Evolutionary conservation across 257 asterid species (phyloP).

Genomic region (Solanum sitiens): DNA sequence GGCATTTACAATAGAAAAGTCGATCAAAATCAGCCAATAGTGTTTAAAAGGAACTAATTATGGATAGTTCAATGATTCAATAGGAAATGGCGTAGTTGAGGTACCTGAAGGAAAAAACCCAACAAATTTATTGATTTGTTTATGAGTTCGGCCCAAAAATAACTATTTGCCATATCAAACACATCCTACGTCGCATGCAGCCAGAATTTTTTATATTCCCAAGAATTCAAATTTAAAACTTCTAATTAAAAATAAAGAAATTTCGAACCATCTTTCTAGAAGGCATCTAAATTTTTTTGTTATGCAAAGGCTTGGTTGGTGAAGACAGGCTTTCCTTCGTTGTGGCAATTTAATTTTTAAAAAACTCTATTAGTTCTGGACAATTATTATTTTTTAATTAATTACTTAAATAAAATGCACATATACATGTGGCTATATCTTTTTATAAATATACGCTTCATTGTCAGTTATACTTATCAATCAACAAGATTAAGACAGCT

Average conservation of each 20-base stretch:
- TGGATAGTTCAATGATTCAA: too few species aligned
- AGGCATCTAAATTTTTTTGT: neutral
- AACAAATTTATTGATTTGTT: too few species aligned
- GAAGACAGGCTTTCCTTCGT: neutral
- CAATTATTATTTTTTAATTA: neutral
- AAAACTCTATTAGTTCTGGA: neutral
- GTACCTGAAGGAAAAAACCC: too few species aligned
- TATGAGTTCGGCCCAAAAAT: too few species aligned
- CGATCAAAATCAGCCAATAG: too few species aligned
- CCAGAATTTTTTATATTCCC: neutral
- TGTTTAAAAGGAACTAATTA: too few species aligned
- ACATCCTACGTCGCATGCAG: neutral
- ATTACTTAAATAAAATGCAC: neutral
- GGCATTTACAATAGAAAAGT: too few species aligned
- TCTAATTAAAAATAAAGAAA: neutral
- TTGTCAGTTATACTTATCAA: neutral
- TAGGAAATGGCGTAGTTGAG: too few species aligned
- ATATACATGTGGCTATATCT: neutral
- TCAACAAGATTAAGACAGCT: neutral
- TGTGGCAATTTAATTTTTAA: neutral
- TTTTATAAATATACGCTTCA: neutral
- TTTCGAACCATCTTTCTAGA: accelerated
- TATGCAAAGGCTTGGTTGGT: neutral
- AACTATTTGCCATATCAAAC: neutral
- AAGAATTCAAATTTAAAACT: accelerated